Evolutionary conservation across 768 basidiomycete species (phyloP), one percentile per base, ranked within the genome.

Genomic region (Boletus subparvulus): DNA sequence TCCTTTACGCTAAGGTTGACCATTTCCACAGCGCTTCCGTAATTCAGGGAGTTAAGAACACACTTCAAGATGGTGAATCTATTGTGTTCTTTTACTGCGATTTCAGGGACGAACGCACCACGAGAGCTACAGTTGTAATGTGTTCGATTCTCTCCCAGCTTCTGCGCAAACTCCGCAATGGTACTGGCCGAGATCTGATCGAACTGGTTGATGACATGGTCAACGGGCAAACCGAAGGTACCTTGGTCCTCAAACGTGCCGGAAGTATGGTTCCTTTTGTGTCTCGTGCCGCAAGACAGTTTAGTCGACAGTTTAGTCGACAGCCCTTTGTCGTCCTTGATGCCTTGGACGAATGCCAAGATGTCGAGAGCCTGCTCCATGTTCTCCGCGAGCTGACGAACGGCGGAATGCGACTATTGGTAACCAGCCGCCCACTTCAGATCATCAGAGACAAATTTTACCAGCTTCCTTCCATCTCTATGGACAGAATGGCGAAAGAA

Each of bases 81-180:
- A 10, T 54, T 0, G 64, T 42, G 3, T 65, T 54, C 48, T 65
- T 65, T 50, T 65, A 65, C 30, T 65, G 64, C 21, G 63, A 65
- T 32, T 65, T 62, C 35, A 47, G 49, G 16, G 36, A 51, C 1
- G 52, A 53, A 16, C 44, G 32, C 5, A 37, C 45, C 16, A 60
- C 47, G 13, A 47, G 43, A 5, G 47, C 51, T 9, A 35, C 57
- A 3, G 42, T 7, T 1, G 45, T 57, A 6, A 42, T 65, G n/a
- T 36, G 50, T 16, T 65, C 64, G 3, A 43, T 65, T 32, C 61
- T 65, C n/a, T 26, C 32, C 9, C 64, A 65, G 35, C 13, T 65
- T 4, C 6, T 65, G 21, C n/a, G 37, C 37, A 56, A 51, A 17
- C 41, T 54, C 12, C 19, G 12, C 21, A 10, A n/a, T n/a, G 0